Conservation (phyloP, 345 rosid species). For the Syzygium jambos region DNA sequence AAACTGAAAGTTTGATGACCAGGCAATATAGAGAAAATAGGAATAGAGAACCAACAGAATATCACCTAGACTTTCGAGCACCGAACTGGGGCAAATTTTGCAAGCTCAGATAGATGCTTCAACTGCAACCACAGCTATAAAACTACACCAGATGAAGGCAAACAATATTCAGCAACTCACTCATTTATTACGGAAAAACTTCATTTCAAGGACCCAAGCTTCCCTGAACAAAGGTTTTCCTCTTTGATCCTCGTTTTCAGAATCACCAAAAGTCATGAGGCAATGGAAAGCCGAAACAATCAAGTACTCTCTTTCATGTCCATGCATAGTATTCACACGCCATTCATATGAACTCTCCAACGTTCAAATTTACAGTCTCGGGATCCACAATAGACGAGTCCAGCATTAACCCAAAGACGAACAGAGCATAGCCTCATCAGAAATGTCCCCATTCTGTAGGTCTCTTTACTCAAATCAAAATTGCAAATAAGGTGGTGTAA, state of each 20-base stretch:
- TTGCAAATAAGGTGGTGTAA: not conserved
- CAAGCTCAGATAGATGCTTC: conserved; percentile 40
- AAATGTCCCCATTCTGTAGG: not conserved
- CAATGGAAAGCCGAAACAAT: not conserved
- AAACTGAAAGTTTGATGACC: not conserved
- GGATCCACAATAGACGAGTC: conserved; percentile 57
- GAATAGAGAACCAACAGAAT: not conserved
- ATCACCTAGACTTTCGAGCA: conserved; percentile 61
- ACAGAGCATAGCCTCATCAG: not conserved
- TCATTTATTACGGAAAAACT: not conserved
- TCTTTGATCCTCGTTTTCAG: not conserved
- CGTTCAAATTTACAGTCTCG: not conserved
- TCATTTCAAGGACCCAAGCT: not conserved
- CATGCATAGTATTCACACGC: not conserved
- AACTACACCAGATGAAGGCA: not conserved
- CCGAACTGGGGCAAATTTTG: conserved; percentile 38
- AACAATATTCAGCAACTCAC: not conserved
- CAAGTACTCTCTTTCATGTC: not conserved
- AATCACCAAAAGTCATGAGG: not conserved
- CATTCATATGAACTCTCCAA: not conserved
- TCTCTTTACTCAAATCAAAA: not conserved
- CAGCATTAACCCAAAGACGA: conserved; percentile 15
- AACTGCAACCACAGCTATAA: conserved; percentile 53
- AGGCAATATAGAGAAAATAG: not conserved
- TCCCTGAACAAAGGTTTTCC: not conserved